Percentiles rank a stretch among this genome's conserved stretches.
Evolutionary conservation across 2,329 filamentous ascomycete species (phyloP).

Genomic region (Dothiorella sarmentorum): DNA sequence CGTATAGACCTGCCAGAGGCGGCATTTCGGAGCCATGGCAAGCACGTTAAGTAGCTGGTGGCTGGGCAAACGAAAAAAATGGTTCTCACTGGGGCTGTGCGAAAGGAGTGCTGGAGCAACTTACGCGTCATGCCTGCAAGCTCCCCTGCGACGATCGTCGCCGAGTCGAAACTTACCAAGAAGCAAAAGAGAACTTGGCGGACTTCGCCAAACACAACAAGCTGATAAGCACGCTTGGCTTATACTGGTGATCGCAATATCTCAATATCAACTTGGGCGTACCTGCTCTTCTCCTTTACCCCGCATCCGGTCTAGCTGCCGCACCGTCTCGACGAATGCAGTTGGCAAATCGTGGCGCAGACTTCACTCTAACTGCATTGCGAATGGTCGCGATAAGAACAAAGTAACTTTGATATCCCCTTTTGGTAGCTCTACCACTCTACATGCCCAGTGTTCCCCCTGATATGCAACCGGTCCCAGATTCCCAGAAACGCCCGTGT

Average conservation of each 20-base stretch:
- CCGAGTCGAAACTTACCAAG: constrained; percentile 1
- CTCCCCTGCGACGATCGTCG: constrained; percentile 10
- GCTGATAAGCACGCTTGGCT: constrained; percentile 2
- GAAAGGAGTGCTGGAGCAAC: neutral
- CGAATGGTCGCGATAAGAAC: neutral
- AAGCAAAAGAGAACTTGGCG: constrained; percentile 4
- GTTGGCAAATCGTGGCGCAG: constrained; percentile 6
- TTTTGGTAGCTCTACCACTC: neutral
- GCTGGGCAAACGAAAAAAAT: neutral
- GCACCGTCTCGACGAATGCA: neutral
- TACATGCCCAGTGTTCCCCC: neutral
- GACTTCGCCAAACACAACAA: constrained; percentile 6
- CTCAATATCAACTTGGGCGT: neutral
- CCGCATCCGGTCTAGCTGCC: neutral
- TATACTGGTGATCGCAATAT: neutral
- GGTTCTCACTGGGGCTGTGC: no score
- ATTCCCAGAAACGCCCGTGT: no score
- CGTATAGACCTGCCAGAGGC: neutral
- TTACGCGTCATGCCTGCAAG: constrained; percentile 4
- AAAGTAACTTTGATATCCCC: neutral
- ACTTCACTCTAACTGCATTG: neutral
- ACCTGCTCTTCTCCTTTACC: neutral
- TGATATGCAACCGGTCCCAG: no score
- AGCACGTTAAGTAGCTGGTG: neutral
- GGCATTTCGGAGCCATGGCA: neutral